Percentiles rank a stretch among this genome's conserved stretches.
These are phyloP conservation scores for Penicillium carneum DNA, from an alignment of 2,329 filamentous ascomycete species.

Conservation along the genomic window DNA sequence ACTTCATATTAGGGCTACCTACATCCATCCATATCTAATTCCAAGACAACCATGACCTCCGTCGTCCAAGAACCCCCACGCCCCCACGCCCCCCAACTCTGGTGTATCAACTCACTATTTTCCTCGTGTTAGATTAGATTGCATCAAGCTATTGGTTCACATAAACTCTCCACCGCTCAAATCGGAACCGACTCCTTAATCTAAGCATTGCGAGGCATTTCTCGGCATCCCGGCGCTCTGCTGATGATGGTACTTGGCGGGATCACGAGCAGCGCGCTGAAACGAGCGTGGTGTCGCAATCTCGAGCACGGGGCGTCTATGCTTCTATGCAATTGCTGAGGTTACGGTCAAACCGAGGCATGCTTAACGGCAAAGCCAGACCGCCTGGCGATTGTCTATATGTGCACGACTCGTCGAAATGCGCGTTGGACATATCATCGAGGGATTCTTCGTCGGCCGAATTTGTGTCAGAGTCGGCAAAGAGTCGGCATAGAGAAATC, in stretches of 20 bases:
- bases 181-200: not conserved
- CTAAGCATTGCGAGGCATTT: not conserved
- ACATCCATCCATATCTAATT: not conserved
- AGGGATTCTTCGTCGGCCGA: not conserved
- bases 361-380: no score
- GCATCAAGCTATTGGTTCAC: not conserved
- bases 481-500: not conserved
- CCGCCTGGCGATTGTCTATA: no score
- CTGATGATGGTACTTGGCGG: not conserved
- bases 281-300: no score
- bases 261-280: no score
- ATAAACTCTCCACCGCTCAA: not conserved
- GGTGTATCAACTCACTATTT: not conserved
- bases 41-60: not conserved
- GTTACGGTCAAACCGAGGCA: no score
- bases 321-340: no score
- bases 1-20: not conserved
- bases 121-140: not conserved
- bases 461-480: not conserved
- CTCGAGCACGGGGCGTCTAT: no score
- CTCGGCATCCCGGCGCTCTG: not conserved
- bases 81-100: not conserved
- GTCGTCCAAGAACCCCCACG: not conserved
- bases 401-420: not conserved
- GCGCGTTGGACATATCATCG: not conserved